Percentiles rank a stretch among this genome's conserved stretches.
These are phyloP conservation scores for Xerocomus potaroensis DNA, from an alignment of 768 basidiomycete genomes.

Conservation along the genomic window DNA sequence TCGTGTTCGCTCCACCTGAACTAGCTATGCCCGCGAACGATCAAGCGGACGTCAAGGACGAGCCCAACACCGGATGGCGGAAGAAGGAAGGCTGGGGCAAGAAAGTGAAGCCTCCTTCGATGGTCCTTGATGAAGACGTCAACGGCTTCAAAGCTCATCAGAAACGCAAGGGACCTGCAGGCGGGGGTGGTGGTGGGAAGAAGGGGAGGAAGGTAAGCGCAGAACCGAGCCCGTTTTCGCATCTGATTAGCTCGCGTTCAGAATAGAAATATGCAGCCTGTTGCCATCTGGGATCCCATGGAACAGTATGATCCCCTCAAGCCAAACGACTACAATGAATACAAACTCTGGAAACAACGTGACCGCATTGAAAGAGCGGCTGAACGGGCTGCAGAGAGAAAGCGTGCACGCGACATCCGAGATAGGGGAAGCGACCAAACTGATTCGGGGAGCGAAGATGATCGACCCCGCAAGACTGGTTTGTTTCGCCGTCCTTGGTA, in stretches of 20 bases:
- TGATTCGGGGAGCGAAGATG: conserved; percentile 64
- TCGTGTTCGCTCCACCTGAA: conserved; percentile 67
- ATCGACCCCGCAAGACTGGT: conserved; percentile 69
- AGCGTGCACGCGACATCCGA: conserved; percentile 49
- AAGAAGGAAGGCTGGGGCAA: conserved; percentile 71
- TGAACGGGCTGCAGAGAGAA: conserved; percentile 58
- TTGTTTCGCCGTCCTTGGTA: no score
- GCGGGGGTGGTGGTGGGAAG: conserved; percentile 37
- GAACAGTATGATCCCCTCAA: conserved; percentile 79
- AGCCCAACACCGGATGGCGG: conserved; percentile 33
- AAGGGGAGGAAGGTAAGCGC: conserved; percentile 58
- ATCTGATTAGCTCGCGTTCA: conserved; percentile 24
- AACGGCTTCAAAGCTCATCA: conserved; percentile 72
- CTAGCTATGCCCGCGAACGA: conserved; percentile 35
- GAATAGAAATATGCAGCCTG: conserved; percentile 56
- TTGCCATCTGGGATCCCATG: conserved; percentile 68
- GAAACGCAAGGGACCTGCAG: conserved; percentile 45
- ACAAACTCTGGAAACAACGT: conserved; percentile 74
- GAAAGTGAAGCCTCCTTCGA: conserved; percentile 86
- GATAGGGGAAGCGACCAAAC: conserved; percentile 53
- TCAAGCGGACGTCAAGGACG: conserved; percentile 26
- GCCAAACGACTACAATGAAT: conserved; percentile 88
- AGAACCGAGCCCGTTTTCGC: background rate
- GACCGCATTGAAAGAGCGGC: conserved; percentile 68
- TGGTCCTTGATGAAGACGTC: conserved; percentile 85